Evolutionary conservation across 2,329 filamentous ascomycete genomes (phyloP).

Genomic region (Phyllosticta ampelicida): DNA sequence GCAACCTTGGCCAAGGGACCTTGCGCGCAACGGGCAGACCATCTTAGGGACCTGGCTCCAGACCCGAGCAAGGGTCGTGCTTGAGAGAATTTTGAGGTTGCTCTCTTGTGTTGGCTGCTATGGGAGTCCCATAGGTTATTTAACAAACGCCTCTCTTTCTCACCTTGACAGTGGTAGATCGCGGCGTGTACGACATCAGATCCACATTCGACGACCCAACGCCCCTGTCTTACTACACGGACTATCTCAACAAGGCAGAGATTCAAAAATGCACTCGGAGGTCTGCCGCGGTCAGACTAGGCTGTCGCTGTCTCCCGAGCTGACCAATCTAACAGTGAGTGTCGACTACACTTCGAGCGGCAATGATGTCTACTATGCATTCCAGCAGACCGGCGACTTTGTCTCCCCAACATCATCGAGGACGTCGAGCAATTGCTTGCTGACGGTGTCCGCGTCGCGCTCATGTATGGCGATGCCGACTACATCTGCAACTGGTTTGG

Average conservation of each 20-base stretch:
- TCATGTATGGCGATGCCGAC: conserved; percentile 26
- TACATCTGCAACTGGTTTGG: conserved; percentile 30
- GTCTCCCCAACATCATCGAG: conserved; percentile 46
- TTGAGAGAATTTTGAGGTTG: too few relatives aligned
- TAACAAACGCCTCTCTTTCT: too few relatives aligned
- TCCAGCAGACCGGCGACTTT: conserved; percentile 43
- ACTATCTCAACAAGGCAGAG: conserved; percentile 52
- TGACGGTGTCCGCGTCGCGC: conserved; percentile 26
- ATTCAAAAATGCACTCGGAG: conserved; percentile 51
- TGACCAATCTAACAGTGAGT: too few relatives aligned
- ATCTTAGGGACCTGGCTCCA: too few relatives aligned
- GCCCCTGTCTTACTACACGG: conserved; percentile 48
- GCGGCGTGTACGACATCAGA: conserved; percentile 49
- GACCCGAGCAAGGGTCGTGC: too few relatives aligned
- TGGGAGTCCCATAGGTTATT: too few relatives aligned
- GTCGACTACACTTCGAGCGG: conserved; percentile 48
- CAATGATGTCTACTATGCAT: conserved; percentile 38
- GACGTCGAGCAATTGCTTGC: conserved; percentile 33
- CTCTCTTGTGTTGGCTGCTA: too few relatives aligned
- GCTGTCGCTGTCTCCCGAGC: too few relatives aligned
- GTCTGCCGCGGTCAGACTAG: too few relatives aligned
- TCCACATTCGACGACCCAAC: conserved; percentile 48
- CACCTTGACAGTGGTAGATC: too few relatives aligned
- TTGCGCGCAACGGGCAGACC: too few relatives aligned
- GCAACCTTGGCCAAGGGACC: too few relatives aligned